A percentile compares a stretch with the other conserved stretches of the same genome.
Evolutionary conservation across 306 rosid species (phyloP).

Genomic region (Vachellia pachyceras): DNA sequence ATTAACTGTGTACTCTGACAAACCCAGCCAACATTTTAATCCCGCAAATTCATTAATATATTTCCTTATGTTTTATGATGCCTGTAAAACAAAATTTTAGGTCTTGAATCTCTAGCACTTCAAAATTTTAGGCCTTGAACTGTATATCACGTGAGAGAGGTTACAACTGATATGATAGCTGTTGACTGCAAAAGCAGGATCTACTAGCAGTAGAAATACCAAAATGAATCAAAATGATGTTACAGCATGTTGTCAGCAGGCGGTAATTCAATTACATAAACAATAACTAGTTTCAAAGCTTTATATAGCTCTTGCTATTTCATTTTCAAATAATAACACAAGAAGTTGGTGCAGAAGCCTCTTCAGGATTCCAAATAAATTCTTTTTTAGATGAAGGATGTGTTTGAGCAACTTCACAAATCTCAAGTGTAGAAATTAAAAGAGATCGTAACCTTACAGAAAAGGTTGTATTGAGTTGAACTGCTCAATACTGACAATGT

Average conservation of each 20-base stretch:
- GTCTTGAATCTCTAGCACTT: not conserved
- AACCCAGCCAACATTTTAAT: too few species aligned
- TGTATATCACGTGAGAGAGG: not conserved
- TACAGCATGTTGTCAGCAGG: not conserved
- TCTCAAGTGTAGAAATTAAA: not conserved
- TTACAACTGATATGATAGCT: not conserved
- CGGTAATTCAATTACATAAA: not conserved
- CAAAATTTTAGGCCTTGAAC: not conserved
- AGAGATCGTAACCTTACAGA: not conserved
- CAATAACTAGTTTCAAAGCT: not conserved
- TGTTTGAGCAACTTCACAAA: not conserved
- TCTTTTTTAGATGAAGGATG: not conserved
- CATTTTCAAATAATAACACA: not conserved
- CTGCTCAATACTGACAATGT: not conserved
- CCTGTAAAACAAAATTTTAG: not conserved
- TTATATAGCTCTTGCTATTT: not conserved
- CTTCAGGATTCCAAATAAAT: not conserved
- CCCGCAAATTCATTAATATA: not conserved
- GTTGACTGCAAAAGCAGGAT: not conserved
- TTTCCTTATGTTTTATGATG: not conserved
- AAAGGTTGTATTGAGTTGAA: not conserved
- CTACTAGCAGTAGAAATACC: not conserved
- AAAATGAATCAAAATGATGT: not conserved
- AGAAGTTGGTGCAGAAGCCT: not conserved
- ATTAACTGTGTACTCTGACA: too few species aligned